A percentile compares a stretch with the other conserved stretches of the same genome.
These are phyloP conservation scores for Symbiodinium natans DNA, from an alignment of 73 alveolate genomes.

Conservation along the genomic window DNA sequence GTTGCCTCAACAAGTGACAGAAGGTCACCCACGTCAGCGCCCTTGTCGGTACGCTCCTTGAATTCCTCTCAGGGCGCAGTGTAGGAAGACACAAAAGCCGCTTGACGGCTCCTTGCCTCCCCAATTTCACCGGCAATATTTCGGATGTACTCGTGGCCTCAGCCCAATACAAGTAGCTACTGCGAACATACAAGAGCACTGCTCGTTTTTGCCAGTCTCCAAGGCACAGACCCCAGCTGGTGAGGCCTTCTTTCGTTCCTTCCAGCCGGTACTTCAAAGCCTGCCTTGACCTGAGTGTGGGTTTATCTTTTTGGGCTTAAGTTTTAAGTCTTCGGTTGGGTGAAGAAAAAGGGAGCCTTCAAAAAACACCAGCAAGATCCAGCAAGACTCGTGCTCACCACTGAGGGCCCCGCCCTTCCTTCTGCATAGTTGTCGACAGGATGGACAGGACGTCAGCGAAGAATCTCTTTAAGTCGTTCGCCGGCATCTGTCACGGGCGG, in stretches of 20 bases:
- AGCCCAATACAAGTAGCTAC: background rate
- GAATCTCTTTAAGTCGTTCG: constrained; percentile 90
- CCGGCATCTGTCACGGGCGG: constrained; percentile 54
- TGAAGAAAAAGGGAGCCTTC: background rate
- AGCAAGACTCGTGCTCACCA: background rate
- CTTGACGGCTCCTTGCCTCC: constrained; percentile 8
- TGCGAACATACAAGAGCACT: background rate
- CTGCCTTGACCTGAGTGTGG: constrained; percentile 51
- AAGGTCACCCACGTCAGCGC: constrained; percentile 78
- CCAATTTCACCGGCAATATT: constrained; percentile 88
- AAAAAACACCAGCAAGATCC: background rate
- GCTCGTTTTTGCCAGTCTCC: background rate
- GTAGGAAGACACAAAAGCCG: too few species aligned
- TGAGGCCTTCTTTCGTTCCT: constrained; percentile 96
- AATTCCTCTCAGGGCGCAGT: background rate
- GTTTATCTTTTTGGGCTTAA: background rate
- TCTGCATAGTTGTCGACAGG: constrained; percentile 96
- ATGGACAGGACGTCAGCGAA: constrained; percentile 96
- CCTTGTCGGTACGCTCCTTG: constrained; percentile 96
- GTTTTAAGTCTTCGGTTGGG: background rate
- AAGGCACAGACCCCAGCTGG: constrained; percentile 97
- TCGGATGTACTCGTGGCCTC: constrained; percentile 86
- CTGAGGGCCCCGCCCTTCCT: constrained; percentile 88
- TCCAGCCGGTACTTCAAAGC: constrained; percentile 96
- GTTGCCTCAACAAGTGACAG: constrained; percentile 59